Conservation (phyloP, 768 basidiomycete species). For the Lepiota venenata region DNA sequence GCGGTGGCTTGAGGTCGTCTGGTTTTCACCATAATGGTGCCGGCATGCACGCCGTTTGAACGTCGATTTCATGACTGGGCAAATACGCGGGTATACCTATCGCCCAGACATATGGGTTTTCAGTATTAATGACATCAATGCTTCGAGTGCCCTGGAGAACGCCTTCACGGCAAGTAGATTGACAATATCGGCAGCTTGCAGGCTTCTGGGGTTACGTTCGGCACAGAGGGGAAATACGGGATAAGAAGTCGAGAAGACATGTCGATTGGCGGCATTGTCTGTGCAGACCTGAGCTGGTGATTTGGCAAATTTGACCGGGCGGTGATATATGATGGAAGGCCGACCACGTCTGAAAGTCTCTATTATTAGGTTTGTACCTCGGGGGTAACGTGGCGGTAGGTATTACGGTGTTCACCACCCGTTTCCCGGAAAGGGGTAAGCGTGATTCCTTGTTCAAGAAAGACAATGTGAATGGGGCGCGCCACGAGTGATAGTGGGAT, state of each 20-base stretch:
- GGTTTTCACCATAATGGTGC: background rate
- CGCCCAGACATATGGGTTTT: background rate
- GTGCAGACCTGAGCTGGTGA: background rate
- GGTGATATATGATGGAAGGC: slow-evolving; percentile 1
- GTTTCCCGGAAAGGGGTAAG: no score
- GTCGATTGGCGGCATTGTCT: background rate
- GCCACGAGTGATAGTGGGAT: no score
- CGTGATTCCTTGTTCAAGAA: no score
- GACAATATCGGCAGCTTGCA: background rate
- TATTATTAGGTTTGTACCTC: background rate
- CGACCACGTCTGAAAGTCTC: background rate
- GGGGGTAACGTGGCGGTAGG: background rate
- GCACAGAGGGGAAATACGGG: background rate
- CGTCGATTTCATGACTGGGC: background rate
- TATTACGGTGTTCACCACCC: background rate
- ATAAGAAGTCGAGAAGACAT: background rate
- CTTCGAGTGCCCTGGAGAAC: background rate
- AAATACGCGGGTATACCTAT: background rate
- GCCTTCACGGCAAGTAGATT: background rate
- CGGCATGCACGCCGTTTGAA: background rate
- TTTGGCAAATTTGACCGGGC: background rate
- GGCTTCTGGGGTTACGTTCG: background rate
- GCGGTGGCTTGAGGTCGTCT: background rate
- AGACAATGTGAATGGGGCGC: no score
- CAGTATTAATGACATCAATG: slow-evolving; percentile 5